Conservation (phyloP, 2,329 filamentous ascomycete genomes). For the Colletotrichum theobromicola region DNA sequence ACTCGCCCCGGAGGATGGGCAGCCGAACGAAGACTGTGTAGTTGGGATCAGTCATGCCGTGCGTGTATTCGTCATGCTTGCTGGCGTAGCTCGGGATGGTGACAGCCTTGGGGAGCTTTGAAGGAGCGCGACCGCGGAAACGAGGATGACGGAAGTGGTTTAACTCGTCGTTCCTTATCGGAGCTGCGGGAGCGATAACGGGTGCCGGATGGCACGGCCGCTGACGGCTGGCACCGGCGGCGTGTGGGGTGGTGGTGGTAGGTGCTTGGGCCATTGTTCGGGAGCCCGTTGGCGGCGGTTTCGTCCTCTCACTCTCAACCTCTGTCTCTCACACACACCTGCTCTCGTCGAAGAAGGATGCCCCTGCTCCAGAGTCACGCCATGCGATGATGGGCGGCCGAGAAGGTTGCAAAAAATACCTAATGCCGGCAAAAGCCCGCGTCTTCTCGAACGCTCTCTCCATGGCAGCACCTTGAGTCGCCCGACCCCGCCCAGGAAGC, state of each 20-base stretch:
- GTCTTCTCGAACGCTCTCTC: background rate
- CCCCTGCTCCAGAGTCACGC: background rate
- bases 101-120: conserved; percentile 2
- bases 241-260: background rate
- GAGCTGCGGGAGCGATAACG: conserved; percentile 20
- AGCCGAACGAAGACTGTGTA: conserved; percentile 86
- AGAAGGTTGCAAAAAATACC: background rate
- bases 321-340: too few species aligned
- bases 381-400: background rate
- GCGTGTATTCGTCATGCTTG: conserved; percentile 16
- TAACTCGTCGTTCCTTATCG: conserved; percentile 19
- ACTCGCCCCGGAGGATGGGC: conserved; percentile 86
- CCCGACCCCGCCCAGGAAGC: background rate
- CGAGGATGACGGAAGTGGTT: conserved; percentile 14
- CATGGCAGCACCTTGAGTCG: background rate
- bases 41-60: conserved; percentile 53
- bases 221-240: background rate
- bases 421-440: background rate
- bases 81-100: conserved; percentile 5
- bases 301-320: background rate
- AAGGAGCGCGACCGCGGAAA: background rate
- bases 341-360: background rate
- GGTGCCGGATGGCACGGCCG: background rate
- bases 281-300: background rate
- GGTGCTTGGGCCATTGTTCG: background rate